phyloP scores from a whole-genome alignment of 208 protist species.

The Entamoeba dispar region DNA sequence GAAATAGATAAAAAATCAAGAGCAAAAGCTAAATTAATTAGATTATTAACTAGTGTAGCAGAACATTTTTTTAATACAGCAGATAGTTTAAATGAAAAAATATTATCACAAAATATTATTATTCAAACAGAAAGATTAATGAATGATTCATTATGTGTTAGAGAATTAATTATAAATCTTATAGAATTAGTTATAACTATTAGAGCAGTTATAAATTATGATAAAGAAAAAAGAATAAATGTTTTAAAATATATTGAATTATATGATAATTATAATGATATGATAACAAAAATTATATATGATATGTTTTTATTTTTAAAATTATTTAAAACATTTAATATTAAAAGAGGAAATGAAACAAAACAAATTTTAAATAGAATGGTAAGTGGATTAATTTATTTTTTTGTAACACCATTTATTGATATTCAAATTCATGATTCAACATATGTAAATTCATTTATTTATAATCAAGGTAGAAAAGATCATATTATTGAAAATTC shows the following conservation, averaged over 20 bases:
- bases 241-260: neutral
- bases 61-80: neutral
- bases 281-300: neutral
- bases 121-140: neutral
- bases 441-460: neutral
- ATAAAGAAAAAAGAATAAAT: neutral
- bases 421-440: neutral
- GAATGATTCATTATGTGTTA: neutral
- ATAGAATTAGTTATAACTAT: neutral
- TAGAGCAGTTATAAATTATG: neutral
- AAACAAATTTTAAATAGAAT: neutral
- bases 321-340: neutral
- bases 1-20: neutral
- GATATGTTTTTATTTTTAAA: neutral
- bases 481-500: neutral
- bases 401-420: neutral
- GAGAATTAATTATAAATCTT: neutral
- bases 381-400: neutral
- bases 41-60: neutral
- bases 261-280: neutral
- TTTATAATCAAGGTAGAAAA: neutral
- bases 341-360: neutral
- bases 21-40: neutral
- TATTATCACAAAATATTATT: neutral
- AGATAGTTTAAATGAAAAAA: neutral